Evolutionary conservation across 352 stramenopile species (phyloP).

Genomic region (Phytophthora niederhauseri): DNA sequence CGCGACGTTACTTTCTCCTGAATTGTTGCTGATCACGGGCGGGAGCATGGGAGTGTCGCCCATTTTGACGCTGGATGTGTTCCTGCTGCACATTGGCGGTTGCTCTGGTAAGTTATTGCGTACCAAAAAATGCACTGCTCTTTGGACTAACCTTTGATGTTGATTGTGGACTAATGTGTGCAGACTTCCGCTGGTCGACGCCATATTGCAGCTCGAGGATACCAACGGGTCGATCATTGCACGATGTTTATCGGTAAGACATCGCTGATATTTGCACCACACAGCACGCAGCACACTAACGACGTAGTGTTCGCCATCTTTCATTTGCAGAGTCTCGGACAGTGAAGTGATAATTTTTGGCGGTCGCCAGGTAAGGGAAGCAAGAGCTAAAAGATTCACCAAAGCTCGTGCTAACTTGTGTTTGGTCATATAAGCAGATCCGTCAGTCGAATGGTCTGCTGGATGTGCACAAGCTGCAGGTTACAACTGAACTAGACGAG

Average conservation of each 20-base stretch:
- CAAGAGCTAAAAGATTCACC: not conserved
- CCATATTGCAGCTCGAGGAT: slow-evolving; percentile 24
- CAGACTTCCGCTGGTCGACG: slow-evolving; percentile 65
- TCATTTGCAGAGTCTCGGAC: slow-evolving; percentile 37
- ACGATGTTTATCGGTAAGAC: slow-evolving; percentile 57
- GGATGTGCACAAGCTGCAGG: slow-evolving; percentile 49
- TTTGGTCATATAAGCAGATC: slow-evolving; percentile 42
- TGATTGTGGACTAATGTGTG: too few species aligned
- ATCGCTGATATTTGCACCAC: not conserved
- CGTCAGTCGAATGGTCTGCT: slow-evolving; percentile 67
- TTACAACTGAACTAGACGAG: slow-evolving; percentile 11
- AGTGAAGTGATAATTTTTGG: slow-evolving; percentile 66
- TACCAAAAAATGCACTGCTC: not conserved
- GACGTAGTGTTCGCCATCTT: not conserved
- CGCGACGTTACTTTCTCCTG: slow-evolving; percentile 47
- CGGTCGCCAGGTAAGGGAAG: slow-evolving; percentile 55
- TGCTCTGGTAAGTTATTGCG: slow-evolving; percentile 29
- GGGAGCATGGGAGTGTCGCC: slow-evolving; percentile 68
- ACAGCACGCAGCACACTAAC: not conserved
- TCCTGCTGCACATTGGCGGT: slow-evolving; percentile 50
- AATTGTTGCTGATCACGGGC: slow-evolving; percentile 57
- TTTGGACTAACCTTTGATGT: too few species aligned
- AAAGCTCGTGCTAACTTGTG: not conserved
- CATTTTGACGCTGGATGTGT: slow-evolving; percentile 47
- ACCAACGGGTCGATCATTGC: slow-evolving; percentile 56